Conservation (phyloP, 2,329 filamentous ascomycete genomes). For the Fusarium sacchari region DNA sequence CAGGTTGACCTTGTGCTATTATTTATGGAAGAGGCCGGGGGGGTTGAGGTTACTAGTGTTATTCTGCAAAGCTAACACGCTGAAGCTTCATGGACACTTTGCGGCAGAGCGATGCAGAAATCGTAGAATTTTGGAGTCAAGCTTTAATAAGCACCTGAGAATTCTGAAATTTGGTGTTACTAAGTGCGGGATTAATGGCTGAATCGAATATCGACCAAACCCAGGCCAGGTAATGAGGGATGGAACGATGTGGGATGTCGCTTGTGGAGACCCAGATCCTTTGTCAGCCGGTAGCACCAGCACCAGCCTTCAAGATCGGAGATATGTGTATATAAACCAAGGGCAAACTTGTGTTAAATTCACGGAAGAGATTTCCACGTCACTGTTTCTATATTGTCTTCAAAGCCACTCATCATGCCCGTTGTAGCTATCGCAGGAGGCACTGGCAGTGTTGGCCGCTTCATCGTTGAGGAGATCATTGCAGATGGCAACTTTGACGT, state of each 20-base stretch:
- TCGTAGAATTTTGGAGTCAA: too few relatives aligned
- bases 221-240: background rate
- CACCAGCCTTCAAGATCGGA: background rate
- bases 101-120: too few relatives aligned
- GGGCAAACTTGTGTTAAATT: accelerated
- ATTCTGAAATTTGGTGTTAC: too few relatives aligned
- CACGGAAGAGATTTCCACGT: accelerated
- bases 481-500: background rate
- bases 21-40: too few relatives aligned
- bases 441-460: background rate
- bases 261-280: background rate
- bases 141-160: too few relatives aligned
- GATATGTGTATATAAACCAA: background rate
- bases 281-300: background rate
- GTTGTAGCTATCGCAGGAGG: background rate
- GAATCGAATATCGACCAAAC: too few relatives aligned
- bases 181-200: too few relatives aligned
- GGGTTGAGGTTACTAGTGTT: too few relatives aligned
- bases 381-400: background rate
- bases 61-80: too few relatives aligned
- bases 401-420: background rate
- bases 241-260: background rate
- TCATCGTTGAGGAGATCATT: background rate
- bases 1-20: too few relatives aligned
- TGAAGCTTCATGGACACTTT: too few relatives aligned